These are phyloP conservation scores for Termitomyces sp. DNA, from an alignment of 768 basidiomycete species.

Conservation along the genomic window DNA sequence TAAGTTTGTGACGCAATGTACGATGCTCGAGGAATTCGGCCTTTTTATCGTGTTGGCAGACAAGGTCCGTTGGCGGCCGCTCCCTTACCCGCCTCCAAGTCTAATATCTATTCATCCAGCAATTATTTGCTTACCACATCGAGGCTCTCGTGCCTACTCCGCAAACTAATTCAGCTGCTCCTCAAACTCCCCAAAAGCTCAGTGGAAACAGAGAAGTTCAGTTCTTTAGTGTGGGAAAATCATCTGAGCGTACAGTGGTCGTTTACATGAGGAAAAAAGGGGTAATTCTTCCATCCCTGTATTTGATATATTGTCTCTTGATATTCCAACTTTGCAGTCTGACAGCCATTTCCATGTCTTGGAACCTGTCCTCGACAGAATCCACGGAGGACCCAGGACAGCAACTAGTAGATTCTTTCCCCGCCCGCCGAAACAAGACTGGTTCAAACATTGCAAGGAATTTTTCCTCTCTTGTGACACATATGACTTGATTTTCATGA, in stretches of 20 bases:
- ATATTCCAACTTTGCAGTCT: conserved; percentile 32
- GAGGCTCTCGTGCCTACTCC: conserved; percentile 93
- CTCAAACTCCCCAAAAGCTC: conserved; percentile 85
- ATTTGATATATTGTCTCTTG: not conserved
- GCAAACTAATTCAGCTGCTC: conserved; percentile 59
- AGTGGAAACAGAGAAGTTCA: conserved; percentile 88
- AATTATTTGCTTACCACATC: conserved; percentile 90
- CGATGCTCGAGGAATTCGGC: conserved; percentile 95
- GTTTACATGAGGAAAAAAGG: conserved; percentile 97
- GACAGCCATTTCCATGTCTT: conserved; percentile 92
- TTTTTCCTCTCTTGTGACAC: conserved; percentile 87
- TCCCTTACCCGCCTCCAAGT: not conserved
- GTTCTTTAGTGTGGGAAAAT: conserved; percentile 91
- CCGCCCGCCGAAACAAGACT: conserved; percentile 72
- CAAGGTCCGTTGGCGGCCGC: conserved; percentile 57
- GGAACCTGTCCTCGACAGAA: conserved; percentile 88
- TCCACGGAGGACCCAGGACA: conserved; percentile 66
- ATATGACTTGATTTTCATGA: conserved; percentile 85
- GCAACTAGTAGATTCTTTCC: conserved; percentile 62
- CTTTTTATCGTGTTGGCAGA: conserved; percentile 94
- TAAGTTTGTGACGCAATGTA: conserved; percentile 89
- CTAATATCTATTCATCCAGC: conserved; percentile 34
- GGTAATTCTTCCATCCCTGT: conserved; percentile 40
- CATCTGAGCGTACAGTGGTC: conserved; percentile 83
- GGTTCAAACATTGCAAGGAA: conserved; percentile 90